phyloP scores from a whole-genome alignment of 495 filamentous ascomycete species.

The Neurospora intermedia region DNA sequence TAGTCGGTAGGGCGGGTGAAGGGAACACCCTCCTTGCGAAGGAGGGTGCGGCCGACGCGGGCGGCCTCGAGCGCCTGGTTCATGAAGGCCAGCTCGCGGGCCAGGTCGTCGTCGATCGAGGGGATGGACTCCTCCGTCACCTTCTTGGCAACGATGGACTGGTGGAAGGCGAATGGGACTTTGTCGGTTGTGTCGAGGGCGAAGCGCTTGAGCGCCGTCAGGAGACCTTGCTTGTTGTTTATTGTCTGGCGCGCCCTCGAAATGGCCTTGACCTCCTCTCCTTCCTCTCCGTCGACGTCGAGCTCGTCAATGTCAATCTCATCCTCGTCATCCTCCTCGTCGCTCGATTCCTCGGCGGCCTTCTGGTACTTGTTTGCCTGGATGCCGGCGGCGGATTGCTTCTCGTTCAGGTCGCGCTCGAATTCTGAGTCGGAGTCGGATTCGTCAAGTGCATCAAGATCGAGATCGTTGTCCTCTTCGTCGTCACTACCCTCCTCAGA shows the following conservation, averaged over 20 bases:
- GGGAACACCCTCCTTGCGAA: slow-evolving; percentile 71
- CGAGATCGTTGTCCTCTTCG: slow-evolving; percentile 23
- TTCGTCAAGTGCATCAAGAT: slow-evolving; percentile 23
- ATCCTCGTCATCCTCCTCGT: slow-evolving; percentile 64
- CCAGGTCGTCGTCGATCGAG: slow-evolving; percentile 74
- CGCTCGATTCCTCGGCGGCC: slow-evolving; percentile 51
- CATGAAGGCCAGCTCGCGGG: slow-evolving; percentile 88
- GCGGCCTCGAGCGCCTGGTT: slow-evolving; percentile 77
- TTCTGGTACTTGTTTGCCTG: slow-evolving; percentile 68
- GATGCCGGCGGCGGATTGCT: slow-evolving; percentile 48
- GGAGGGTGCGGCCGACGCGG: slow-evolving; percentile 52
- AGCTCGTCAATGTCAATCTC: slow-evolving; percentile 60
- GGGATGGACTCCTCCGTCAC: slow-evolving; percentile 43
- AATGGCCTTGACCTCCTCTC: slow-evolving; percentile 58
- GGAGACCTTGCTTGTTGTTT: slow-evolving; percentile 87
- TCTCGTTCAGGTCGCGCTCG: slow-evolving; percentile 30
- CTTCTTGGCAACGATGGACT: slow-evolving; percentile 38
- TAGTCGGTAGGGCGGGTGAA: slow-evolving; percentile 89
- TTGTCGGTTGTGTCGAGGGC: slow-evolving; percentile 45
- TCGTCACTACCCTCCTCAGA: slow-evolving; percentile 28
- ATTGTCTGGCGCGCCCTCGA: slow-evolving; percentile 90
- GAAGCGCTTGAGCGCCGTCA: slow-evolving; percentile 66
- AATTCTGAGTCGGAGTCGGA: slow-evolving; percentile 26
- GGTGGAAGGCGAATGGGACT: slow-evolving; percentile 44
- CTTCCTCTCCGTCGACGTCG: slow-evolving; percentile 66